These are phyloP conservation scores for Panicum virgatum DNA, from an alignment of 202 grass and related monocot species.

Conservation along the genomic window DNA sequence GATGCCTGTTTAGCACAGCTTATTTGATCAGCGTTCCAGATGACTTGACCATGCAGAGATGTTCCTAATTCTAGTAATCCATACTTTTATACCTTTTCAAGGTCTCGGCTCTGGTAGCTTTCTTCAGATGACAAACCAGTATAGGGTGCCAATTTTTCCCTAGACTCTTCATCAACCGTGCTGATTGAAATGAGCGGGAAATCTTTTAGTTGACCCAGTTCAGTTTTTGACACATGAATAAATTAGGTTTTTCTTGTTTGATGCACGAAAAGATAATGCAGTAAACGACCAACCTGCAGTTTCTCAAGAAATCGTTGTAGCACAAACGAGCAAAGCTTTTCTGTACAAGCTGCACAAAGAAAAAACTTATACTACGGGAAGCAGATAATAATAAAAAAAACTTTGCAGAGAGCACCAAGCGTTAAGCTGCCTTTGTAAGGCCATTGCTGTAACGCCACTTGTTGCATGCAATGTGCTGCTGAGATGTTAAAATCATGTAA, in stretches of 20 bases:
- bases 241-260: neutral
- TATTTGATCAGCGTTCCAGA: neutral
- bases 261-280: neutral
- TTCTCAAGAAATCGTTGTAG: constrained; percentile 90
- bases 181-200: constrained; percentile 32
- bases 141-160: constrained; percentile 72
- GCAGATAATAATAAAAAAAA: neutral
- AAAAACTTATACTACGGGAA: constrained; percentile 8
- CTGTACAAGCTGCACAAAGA: constrained; percentile 74
- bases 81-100: constrained; percentile 60
- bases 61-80: constrained; percentile 13
- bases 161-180: constrained; percentile 63
- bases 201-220: constrained; percentile 18
- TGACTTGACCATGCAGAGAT: neutral
- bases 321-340: constrained; percentile 94
- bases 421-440: too few species aligned
- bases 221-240: neutral
- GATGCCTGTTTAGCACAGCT: constrained; percentile 19
- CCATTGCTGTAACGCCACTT: neutral
- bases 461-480: neutral
- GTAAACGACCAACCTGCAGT: constrained; percentile 53
- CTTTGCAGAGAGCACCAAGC: constrained; percentile 11
- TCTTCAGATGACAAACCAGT: constrained; percentile 61
- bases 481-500: neutral
- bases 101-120: constrained; percentile 84